Evolutionary conservation across 2,329 filamentous ascomycete genomes (phyloP), one percentile per base, ranked within the genome.

Genomic region (Cercospora beticola): DNA sequence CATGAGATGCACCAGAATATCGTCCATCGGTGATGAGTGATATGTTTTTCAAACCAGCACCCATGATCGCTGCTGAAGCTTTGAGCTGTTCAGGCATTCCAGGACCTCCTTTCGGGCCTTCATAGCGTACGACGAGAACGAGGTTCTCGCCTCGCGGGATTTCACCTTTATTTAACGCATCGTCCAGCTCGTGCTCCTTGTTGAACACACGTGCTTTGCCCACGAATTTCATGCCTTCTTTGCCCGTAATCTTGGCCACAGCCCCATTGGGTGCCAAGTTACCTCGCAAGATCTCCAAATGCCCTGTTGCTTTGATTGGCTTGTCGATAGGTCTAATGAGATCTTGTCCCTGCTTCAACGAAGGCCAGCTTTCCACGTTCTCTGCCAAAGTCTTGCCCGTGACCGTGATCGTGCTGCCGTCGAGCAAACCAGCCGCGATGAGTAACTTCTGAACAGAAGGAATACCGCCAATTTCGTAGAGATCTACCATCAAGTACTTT

Each of bases 1-100:
- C 93, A 79, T 97, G 94, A 64, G 87, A 91, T 2, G 93, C 94
- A 33, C 94, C 94, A 58, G 88, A 91, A 80, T 97, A 98, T 57
- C 94, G 84, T 0, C 94, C 94, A 78, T 98, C 94, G 0, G 94
- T 98, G 60, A 98, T 92, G 14, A 98, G 86, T 0, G 94, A 94
- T 8, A 97, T 88, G 75, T 97, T 97, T 63, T 85, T 92, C 63
- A 98, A 84, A 12, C 91, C 91, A 0, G 94, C 94, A 60, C 94
- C 94, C 91, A 97, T 97, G 73, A 98, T 92, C 18, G 94, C 92
- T 0, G 93, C 93, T 68, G 88, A 91, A 10, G 94, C 92, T 78
- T 91, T 93, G 56, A 98, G 86, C 81, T 97, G 93, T 81, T 98
- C 94, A 1, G 94, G 94, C 94, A 98, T 98, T 54, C 94, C 94